Evolutionary conservation across 73 alveolate species (phyloP).

Genomic region (Paramecium octaurelia): DNA sequence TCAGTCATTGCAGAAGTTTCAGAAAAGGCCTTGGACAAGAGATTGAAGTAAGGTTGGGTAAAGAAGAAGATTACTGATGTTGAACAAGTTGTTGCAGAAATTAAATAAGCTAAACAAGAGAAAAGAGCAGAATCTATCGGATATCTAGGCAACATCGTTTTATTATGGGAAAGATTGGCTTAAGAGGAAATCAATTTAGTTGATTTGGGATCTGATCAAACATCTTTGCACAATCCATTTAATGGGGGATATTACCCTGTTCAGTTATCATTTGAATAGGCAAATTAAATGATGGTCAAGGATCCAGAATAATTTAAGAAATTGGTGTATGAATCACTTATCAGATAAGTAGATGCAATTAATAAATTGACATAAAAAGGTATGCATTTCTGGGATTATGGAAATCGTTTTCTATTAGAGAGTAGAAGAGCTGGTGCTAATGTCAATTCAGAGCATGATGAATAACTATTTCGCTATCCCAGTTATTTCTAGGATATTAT

Average conservation of each 20-base stretch:
- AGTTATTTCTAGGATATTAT: slow-evolving; percentile 67
- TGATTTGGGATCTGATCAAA: slow-evolving; percentile 72
- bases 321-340: slow-evolving; percentile 53
- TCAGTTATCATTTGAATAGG: slow-evolving; percentile 50
- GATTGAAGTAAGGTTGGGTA: slow-evolving; percentile 68
- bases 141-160: slow-evolving; percentile 66
- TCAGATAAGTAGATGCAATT: slow-evolving; percentile 66
- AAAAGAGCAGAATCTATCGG: slow-evolving; percentile 67
- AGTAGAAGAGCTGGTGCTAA: slow-evolving; percentile 70
- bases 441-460: neutral
- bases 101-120: slow-evolving; percentile 61
- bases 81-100: slow-evolving; percentile 25
- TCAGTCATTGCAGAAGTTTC: slow-evolving; percentile 69
- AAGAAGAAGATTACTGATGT: slow-evolving; percentile 64
- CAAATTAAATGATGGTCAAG: slow-evolving; percentile 51
- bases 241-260: slow-evolving; percentile 73
- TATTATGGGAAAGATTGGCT: slow-evolving; percentile 71
- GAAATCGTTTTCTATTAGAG: slow-evolving; percentile 69
- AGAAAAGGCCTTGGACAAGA: slow-evolving; percentile 63
- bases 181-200: slow-evolving; percentile 56
- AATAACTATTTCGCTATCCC: slow-evolving; percentile 54
- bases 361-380: slow-evolving; percentile 63
- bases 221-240: slow-evolving; percentile 68
- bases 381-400: slow-evolving; percentile 74
- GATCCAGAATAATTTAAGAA: slow-evolving; percentile 63